Base-by-base conservation (phyloP, 257 asterid species). In the Ligustrum vulgare region DNA sequence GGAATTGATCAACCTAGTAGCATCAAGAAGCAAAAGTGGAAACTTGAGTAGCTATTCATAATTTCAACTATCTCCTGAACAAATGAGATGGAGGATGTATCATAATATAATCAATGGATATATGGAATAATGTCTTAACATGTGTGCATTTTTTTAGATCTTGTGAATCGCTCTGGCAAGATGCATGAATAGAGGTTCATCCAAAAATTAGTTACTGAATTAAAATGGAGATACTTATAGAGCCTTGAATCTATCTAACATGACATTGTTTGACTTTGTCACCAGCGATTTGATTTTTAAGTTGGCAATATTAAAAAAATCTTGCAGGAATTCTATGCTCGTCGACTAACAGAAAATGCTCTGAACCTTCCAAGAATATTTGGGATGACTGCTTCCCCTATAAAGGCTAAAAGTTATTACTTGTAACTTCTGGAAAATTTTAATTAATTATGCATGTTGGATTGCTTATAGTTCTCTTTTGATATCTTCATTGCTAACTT, bases 351-450 rank as follows among this genome's bases (percentile, higher is more conserved):
- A 33, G 31, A 74, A 31, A 66, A 79, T 10, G 37, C 70, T 60
- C 45, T 15, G 39, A 72, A 67, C 68, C 93, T 89, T 82, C 98
- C 98, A 77, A 85, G 93, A 87, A 73, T 93, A 60, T 90, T 93
- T 71, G 97, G 98, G 78, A 93, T 91, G 97, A 93, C 97, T 63
- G 98, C 98, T 71, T 92, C 96, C 62, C 98, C 97, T 41, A 90
- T 94, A 78, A 94, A 94, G 84, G 85, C 97, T 28, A 94, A 94
- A 89, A 94, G 98, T 89, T 67, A 11, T 63, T 32, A 43, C 56
- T 69, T 72, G 8, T 16, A 51, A 74, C 60, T 35, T 63, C 41
- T 71, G 8, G 22, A 32, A 58, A 49, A 63, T 32, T 22, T 72
- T 20, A 73, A 39, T 36, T 56, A 62, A 31, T 54, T 3, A 41